A percentile compares a stretch with the other conserved stretches of the same genome.
These are phyloP conservation scores for Staphylotrichum longicolle DNA, from an alignment of 495 filamentous ascomycete genomes.

Conservation along the genomic window DNA sequence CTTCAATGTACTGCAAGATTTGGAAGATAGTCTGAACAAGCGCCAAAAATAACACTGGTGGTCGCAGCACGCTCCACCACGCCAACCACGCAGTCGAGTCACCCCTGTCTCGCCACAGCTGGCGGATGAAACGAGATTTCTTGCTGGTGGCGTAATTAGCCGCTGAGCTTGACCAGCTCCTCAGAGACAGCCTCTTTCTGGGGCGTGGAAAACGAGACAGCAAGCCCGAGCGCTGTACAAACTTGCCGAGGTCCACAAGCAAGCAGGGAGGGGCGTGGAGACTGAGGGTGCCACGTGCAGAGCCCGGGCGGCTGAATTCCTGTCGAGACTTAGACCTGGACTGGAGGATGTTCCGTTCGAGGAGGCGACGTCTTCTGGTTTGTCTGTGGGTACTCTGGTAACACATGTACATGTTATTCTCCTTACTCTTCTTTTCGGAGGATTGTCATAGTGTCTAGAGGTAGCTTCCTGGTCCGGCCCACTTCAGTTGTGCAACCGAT, in stretches of 20 bases:
- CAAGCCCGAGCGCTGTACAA: not conserved
- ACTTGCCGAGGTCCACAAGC: not conserved
- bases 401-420: not conserved
- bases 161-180: not conserved
- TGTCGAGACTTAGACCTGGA: not conserved
- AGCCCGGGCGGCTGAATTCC: not conserved
- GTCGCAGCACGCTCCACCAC: not conserved
- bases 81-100: not conserved
- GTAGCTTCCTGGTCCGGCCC: too few relatives aligned
- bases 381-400: not conserved
- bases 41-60: not conserved
- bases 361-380: constrained; percentile 1
- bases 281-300: not conserved
- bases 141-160: not conserved
- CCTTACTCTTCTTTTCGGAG: too few relatives aligned
- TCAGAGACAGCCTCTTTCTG: not conserved
- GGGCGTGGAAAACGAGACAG: not conserved
- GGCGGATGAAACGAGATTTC: not conserved
- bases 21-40: not conserved
- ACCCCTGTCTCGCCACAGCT: not conserved
- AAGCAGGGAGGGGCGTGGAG: not conserved
- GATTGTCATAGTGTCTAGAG: too few relatives aligned
- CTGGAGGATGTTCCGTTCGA: constrained; percentile 8
- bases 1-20: not conserved
- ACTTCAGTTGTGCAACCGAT: too few relatives aligned